Evolutionary conservation across 768 basidiomycete species (phyloP).

Genomic region (Suillus weaverae): DNA sequence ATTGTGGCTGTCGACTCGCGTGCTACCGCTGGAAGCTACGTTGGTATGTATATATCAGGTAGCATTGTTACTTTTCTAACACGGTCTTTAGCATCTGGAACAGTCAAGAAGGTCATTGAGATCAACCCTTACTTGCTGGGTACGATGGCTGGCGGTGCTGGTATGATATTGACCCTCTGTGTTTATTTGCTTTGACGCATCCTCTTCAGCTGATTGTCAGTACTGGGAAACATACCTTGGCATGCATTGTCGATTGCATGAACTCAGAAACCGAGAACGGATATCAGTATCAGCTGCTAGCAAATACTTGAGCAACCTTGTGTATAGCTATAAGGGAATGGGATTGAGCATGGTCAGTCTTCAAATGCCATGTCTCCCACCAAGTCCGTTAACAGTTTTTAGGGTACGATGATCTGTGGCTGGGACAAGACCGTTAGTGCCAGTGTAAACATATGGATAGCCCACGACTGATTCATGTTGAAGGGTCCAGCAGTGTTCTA

Average conservation of each 20-base stretch:
- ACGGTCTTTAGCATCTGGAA: constrained; percentile 73
- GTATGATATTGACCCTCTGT: constrained; percentile 41
- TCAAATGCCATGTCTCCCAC: constrained; percentile 4
- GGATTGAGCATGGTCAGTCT: constrained; percentile 90
- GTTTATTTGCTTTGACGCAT: constrained; percentile 8
- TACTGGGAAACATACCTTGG: constrained; percentile 99
- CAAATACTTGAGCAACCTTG: constrained; percentile 96
- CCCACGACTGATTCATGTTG: constrained; percentile 11
- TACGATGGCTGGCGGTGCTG: constrained; percentile 99
- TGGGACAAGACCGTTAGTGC: constrained; percentile 94
- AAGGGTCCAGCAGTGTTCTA: constrained; percentile 95
- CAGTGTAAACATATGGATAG: not conserved
- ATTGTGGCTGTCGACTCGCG: constrained; percentile 99
- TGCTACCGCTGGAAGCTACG: constrained; percentile 95
- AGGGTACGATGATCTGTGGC: constrained; percentile 99
- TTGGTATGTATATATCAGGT: constrained; percentile 58
- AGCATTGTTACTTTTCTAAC: not conserved
- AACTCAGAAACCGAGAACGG: constrained; percentile 92
- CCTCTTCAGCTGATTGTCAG: constrained; percentile 80
- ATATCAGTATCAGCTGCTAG: constrained; percentile 99
- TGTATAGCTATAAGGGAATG: constrained; percentile 99
- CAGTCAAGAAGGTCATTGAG: constrained; percentile 99
- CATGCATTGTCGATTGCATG: constrained; percentile 95
- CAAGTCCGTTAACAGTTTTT: constrained; percentile 9
- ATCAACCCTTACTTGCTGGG: constrained; percentile 99